Percentiles rank a stretch among this genome's conserved stretches.
Conservation (phyloP, 106 monocot species). For the Apostasia ramifera region DNA sequence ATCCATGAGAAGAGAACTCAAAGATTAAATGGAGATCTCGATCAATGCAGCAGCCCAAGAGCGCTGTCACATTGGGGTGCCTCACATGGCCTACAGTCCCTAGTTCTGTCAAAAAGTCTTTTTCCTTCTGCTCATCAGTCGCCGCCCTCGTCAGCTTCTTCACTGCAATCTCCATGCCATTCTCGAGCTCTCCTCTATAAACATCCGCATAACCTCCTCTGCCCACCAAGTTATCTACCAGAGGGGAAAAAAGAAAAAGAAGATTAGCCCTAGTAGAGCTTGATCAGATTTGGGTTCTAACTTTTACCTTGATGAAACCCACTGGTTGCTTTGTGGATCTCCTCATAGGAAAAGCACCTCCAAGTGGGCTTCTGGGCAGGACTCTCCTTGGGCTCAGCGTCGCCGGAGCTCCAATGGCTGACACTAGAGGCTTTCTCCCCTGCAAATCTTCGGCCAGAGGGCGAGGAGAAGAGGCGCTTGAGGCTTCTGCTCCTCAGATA, state of each 20-base stretch:
- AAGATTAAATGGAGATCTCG: conserved; percentile 53
- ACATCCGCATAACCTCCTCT: conserved; percentile 72
- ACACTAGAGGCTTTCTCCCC: background rate
- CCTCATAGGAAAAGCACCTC: conserved; percentile 74
- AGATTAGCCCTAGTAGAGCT: background rate
- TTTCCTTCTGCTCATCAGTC: conserved; percentile 56
- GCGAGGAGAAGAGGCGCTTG: conserved; percentile 39
- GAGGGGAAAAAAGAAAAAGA: background rate
- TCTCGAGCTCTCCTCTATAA: conserved; percentile 46
- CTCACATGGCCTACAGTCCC: conserved; percentile 63
- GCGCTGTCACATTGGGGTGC: conserved; percentile 55
- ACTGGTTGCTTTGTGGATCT: conserved; percentile 54
- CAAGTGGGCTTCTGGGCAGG: conserved; percentile 40
- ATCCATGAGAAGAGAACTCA: conserved; percentile 57
- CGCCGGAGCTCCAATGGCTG: background rate
- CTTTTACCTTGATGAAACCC: conserved; percentile 52
- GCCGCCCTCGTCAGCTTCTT: conserved; percentile 39
- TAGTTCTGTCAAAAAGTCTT: conserved; percentile 69
- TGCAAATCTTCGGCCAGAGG: background rate
- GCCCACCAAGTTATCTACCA: conserved; percentile 64
- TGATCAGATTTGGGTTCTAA: background rate
- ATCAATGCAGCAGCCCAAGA: conserved; percentile 67
- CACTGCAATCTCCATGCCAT: conserved; percentile 50
- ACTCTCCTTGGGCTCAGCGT: background rate
- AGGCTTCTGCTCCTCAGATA: conserved; percentile 37